These are phyloP conservation scores for Mucor circinelloides DNA, from an alignment of 371 early-diverging fungal species.

Conservation along the genomic window DNA sequence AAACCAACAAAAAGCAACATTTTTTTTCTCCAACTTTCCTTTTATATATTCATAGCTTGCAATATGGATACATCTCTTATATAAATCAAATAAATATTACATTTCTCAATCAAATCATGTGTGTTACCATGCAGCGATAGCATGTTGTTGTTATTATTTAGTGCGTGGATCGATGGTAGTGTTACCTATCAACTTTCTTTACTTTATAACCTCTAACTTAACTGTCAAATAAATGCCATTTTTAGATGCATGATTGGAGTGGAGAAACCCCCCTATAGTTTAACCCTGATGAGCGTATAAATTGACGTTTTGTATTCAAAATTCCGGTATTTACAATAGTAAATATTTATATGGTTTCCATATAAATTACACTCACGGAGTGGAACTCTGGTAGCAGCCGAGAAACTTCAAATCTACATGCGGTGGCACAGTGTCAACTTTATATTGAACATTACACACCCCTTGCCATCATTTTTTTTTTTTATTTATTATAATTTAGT, in stretches of 20 bases:
- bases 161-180: constrained; percentile 8
- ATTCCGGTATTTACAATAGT: neutral
- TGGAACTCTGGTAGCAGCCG: neutral
- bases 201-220: neutral
- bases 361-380: neutral
- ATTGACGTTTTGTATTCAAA: neutral
- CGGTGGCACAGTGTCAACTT: constrained; percentile 1
- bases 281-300: neutral
- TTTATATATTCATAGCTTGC: constrained; percentile 3
- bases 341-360: neutral
- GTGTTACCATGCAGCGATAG: constrained; percentile 11
- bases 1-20: constrained; percentile 2
- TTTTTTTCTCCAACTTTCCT: neutral
- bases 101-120: neutral
- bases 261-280: neutral
- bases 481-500: neutral
- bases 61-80: neutral
- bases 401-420: neutral
- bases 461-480: neutral
- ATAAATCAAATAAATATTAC: constrained; percentile 8
- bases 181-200: neutral
- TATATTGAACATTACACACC: neutral
- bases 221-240: neutral
- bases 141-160: neutral
- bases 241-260: neutral